Evolutionary conservation across 331 rosid species (phyloP).

Genomic region (Cydonia oblonga): DNA sequence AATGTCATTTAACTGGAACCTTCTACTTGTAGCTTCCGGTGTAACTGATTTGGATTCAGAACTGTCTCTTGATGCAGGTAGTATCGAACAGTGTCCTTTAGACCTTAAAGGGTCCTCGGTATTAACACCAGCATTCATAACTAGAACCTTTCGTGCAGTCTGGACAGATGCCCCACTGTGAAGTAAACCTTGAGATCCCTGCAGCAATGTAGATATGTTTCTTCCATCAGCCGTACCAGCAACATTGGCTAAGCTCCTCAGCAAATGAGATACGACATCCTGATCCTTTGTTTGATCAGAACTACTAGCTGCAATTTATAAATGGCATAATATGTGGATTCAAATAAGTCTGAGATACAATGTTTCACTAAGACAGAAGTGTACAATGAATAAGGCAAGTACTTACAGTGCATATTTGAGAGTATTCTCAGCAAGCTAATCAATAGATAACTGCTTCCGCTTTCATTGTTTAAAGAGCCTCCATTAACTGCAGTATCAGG

Average conservation of each 20-base stretch:
- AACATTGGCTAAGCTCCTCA: constrained; percentile 49
- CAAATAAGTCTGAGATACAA: constrained; percentile 17
- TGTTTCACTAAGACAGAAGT: not conserved
- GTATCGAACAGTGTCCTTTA: constrained; percentile 15
- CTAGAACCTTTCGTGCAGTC: constrained; percentile 23
- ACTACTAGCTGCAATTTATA: constrained; percentile 55
- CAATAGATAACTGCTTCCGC: constrained; percentile 56
- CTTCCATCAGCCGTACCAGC: constrained; percentile 44
- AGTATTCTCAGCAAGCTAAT: constrained; percentile 64
- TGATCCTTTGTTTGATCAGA: constrained; percentile 53
- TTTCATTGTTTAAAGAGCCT: constrained; percentile 49
- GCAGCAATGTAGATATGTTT: constrained; percentile 45
- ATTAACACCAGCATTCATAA: constrained; percentile 5
- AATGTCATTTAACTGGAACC: constrained; percentile 35
- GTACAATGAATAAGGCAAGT: not conserved
- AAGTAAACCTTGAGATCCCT: constrained; percentile 44
- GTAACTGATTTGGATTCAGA: constrained; percentile 14
- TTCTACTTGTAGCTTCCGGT: constrained; percentile 16
- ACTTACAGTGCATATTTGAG: constrained; percentile 70
- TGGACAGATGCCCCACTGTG: constrained; percentile 35
- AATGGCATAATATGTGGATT: constrained; percentile 23
- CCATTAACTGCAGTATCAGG: constrained; percentile 39
- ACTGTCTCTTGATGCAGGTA: constrained; percentile 38
- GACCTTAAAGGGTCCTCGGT: constrained; percentile 25
- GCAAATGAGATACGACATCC: constrained; percentile 62